These are phyloP conservation scores for Wolfiporia cocos DNA, from an alignment of 1,284 basidiomycete genomes.

Conservation along the genomic window DNA sequence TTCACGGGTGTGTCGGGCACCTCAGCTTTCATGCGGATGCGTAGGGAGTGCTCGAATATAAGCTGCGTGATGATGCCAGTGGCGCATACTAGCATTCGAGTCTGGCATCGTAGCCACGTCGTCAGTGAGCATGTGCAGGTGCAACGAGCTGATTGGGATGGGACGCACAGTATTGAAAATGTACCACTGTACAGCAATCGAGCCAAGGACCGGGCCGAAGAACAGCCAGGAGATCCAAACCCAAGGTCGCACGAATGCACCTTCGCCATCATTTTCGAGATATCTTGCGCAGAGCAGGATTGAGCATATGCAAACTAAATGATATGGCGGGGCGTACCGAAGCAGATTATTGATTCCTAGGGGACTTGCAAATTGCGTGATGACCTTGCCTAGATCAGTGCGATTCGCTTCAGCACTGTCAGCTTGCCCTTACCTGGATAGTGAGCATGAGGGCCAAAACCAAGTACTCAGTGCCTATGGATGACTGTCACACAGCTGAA, in stretches of 20 bases:
- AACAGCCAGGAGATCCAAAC: conserved; percentile 60
- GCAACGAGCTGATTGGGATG: neutral
- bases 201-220: conserved; percentile 41
- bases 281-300: conserved; percentile 21
- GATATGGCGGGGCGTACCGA: conserved; percentile 2
- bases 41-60: conserved; percentile 60
- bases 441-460: conserved; percentile 9
- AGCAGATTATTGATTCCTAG: conserved; percentile 34
- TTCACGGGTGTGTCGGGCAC: conserved; percentile 13
- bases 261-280: conserved; percentile 33
- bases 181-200: conserved; percentile 32
- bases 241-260: conserved; percentile 34
- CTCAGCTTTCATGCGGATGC: conserved; percentile 56
- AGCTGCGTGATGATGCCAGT: conserved; percentile 63
- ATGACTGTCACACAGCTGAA: neutral
- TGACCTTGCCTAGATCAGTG: neutral
- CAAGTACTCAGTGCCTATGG: conserved; percentile 12
- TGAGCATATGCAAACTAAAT: neutral
- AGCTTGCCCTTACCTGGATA: conserved; percentile 5
- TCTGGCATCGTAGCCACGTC: conserved; percentile 15
- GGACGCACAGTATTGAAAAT: conserved; percentile 15
- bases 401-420: neutral
- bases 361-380: conserved; percentile 29
- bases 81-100: conserved; percentile 39
- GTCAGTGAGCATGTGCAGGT: neutral